phyloP scores from a whole-genome alignment of 2,329 filamentous ascomycete species.

The Ilyonectria mors-panacis region DNA sequence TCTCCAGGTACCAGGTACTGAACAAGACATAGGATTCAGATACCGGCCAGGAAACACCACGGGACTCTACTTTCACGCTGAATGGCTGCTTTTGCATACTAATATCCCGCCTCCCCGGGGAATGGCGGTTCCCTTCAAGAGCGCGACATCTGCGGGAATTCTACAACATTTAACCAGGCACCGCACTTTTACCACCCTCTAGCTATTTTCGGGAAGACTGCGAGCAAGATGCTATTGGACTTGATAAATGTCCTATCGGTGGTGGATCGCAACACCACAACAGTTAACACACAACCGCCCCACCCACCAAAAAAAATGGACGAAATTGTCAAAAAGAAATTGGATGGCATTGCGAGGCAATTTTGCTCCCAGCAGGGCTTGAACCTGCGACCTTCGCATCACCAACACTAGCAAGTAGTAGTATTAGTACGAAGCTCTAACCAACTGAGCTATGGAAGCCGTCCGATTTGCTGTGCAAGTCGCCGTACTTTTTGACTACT shows the following conservation, averaged over 20 bases:
- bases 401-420: constrained; percentile 37
- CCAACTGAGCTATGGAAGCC: constrained; percentile 36
- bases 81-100: too few relatives aligned
- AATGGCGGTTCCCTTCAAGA: too few relatives aligned
- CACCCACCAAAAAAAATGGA: not conserved
- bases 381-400: constrained; percentile 52
- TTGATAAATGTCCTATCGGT: not conserved
- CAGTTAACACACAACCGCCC: not conserved
- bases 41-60: too few relatives aligned
- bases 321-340: constrained; percentile 35
- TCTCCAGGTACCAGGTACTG: too few relatives aligned
- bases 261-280: not conserved
- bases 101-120: too few relatives aligned
- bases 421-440: constrained; percentile 51
- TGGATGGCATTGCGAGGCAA: constrained; percentile 37
- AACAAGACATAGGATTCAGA: too few relatives aligned
- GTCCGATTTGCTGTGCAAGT: constrained; percentile 29
- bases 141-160: too few relatives aligned
- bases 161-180: too few relatives aligned
- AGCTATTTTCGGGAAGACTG: not conserved
- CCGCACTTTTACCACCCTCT: not conserved
- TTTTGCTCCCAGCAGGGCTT: constrained; percentile 48
- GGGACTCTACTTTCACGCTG: too few relatives aligned
- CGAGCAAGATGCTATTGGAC: not conserved
- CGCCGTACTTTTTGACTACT: not conserved